Percentiles rank a stretch among this genome's conserved stretches.
Conservation (phyloP, 75 land plant species). For the Picea sitchensis region DNA sequence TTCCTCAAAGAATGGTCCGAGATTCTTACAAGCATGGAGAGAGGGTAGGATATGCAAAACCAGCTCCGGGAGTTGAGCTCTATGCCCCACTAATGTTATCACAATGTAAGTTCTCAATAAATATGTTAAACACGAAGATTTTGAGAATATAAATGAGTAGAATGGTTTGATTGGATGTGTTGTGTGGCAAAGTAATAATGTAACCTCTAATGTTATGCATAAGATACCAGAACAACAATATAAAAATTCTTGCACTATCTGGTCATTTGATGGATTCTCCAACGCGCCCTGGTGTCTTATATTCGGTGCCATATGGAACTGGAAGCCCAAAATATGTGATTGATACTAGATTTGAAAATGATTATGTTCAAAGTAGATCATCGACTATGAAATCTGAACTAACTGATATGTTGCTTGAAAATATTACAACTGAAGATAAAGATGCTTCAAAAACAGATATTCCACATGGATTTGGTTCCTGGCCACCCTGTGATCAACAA, state of each 20-base stretch:
- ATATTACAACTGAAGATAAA: not conserved
- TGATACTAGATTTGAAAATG: conserved; percentile 2
- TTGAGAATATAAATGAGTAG: conserved; percentile 24
- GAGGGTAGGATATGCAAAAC: conserved; percentile 87
- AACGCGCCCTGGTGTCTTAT: conserved; percentile 14
- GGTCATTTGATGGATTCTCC: conserved; percentile 39
- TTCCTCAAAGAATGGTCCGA: conserved; percentile 18
- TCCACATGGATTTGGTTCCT: conserved; percentile 21
- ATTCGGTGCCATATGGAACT: conserved; percentile 8
- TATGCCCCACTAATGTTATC: conserved; percentile 59
- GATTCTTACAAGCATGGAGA: conserved; percentile 74
- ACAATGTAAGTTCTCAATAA: conserved; percentile 47
- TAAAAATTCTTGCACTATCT: conserved; percentile 39
- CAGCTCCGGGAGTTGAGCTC: conserved; percentile 74
- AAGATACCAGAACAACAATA: conserved; percentile 47
- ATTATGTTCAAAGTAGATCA: not conserved
- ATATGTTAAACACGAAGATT: conserved; percentile 35
- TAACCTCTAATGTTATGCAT: conserved; percentile 40
- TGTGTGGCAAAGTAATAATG: conserved; percentile 77
- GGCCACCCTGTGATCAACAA: conserved; percentile 4
- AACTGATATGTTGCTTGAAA: not conserved
- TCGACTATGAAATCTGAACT: conserved; percentile 4
- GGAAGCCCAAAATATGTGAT: conserved; percentile 4
- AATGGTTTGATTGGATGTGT: conserved; percentile 78
- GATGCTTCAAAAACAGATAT: conserved; percentile 5